Base-by-base conservation (phyloP, 2,329 filamentous ascomycete genomes). In the Hymenotorrendiella dingleyae region DNA sequence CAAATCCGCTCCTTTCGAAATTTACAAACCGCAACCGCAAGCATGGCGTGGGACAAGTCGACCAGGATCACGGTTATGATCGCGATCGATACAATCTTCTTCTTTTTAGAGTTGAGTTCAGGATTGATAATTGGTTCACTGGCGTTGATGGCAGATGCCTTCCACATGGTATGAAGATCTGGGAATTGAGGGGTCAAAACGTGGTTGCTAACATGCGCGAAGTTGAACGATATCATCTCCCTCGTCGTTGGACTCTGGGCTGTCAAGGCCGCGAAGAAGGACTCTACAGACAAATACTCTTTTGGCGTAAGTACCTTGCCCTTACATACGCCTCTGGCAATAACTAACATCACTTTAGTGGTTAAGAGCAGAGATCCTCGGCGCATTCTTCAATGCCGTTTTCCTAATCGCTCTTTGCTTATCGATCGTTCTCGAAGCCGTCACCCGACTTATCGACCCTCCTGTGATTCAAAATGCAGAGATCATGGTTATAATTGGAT, bases 221-320 rank as follows among this genome's bases (percentile, higher is more conserved):
- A 89, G 85, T 74, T 98, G 48, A 98, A 98, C 71, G 93, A 98
- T 77, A 93, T 98, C 56, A 83, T 98, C 48, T 97, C 93, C 1
- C 72, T 98, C 11, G 76, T 83, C 43, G 91, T 98, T 49, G 93
- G 93, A 52, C 67, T 97, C 29, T 98, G 93, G 91, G 93, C 93
- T 40, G 93, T 98, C 42, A 86, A 84, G 49, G 86, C 94, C 38
- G 87, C 90, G 20, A 86, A 86, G 62, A 81, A 86, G 58, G 86
- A 82, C 53, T 86, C 83, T 0, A 94, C 89, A 7, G 90, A 94
- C 58, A 86, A 84, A 64, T 98, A 93, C 63, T 96, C 93, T 12
- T 98, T 96, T 64, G 93, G 93, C 44, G 86, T 90, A 70, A 63
- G 84, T 71, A 36, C 34, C 16, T 35, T 9, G 9, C n/a, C 17